Conservation (phyloP, 768 basidiomycete genomes). For the Scleroderma bovista region DNA sequence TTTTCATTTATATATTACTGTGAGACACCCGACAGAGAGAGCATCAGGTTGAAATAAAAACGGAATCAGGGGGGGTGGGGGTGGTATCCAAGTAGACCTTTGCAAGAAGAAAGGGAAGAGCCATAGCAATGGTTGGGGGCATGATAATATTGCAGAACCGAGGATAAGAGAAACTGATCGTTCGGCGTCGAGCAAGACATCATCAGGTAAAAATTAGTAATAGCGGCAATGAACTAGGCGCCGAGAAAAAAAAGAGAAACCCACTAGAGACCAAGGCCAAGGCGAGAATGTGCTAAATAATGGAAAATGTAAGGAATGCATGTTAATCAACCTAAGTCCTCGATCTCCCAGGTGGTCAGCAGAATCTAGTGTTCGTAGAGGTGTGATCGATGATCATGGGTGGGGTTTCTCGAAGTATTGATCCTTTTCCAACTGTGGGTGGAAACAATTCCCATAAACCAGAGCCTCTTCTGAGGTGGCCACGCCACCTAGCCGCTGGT, state of each 20-base stretch:
- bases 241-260: not conserved
- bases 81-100: not conserved
- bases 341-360: not conserved
- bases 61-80: too few relatives aligned
- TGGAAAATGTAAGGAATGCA: not conserved
- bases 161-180: too few relatives aligned
- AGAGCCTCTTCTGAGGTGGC: conserved; percentile 38
- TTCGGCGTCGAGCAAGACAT: too few relatives aligned
- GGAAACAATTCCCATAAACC: conserved; percentile 37
- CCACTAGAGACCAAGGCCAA: not conserved
- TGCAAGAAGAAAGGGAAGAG: not conserved
- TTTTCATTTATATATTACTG: too few relatives aligned
- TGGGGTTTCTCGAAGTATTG: conserved; percentile 46
- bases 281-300: not conserved
- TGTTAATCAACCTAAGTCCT: not conserved
- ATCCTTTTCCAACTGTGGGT: conserved; percentile 35
- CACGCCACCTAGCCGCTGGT: conserved; percentile 41
- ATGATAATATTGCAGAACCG: not conserved
- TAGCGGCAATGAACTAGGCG: not conserved
- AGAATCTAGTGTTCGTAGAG: not conserved
- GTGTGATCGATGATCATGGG: conserved; percentile 27
- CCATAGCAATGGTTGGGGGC: not conserved
- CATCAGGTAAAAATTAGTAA: not conserved
- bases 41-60: too few relatives aligned
- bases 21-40: too few relatives aligned